phyloP scores from a whole-genome alignment of 768 basidiomycete genomes.

The Boletus speciosus region DNA sequence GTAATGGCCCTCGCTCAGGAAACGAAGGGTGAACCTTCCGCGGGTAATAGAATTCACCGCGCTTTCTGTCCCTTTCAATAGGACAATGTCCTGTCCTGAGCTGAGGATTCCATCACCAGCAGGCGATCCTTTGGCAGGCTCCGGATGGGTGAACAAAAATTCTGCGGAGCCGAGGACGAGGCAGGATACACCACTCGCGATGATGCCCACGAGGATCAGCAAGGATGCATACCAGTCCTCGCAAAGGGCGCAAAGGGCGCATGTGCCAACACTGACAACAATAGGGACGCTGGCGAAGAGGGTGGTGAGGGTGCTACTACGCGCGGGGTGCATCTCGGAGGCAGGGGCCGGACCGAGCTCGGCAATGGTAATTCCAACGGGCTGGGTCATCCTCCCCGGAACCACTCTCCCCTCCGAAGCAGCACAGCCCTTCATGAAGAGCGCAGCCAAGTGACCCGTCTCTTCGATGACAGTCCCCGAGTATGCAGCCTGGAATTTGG shows the following conservation, averaged over 20 bases:
- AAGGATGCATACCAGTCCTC: slow-evolving; percentile 27
- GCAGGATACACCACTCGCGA: slow-evolving; percentile 29
- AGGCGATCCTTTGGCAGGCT: slow-evolving; percentile 24
- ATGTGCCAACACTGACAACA: slow-evolving; percentile 18
- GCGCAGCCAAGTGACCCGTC: slow-evolving; percentile 56
- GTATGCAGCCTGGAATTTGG: slow-evolving; percentile 72
- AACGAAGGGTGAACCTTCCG: slow-evolving; percentile 17
- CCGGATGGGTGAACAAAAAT: slow-evolving; percentile 19
- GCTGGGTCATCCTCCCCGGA: slow-evolving; percentile 7
- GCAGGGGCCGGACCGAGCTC: slow-evolving; percentile 10
- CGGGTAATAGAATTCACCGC: slow-evolving; percentile 30
- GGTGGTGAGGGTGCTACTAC: not conserved
- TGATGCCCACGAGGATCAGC: slow-evolving; percentile 32
- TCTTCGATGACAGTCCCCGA: slow-evolving; percentile 49
- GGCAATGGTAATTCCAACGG: slow-evolving; percentile 10
- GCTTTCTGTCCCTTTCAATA: slow-evolving; percentile 28
- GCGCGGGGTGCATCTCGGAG: slow-evolving; percentile 3
- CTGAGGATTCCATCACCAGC: slow-evolving; percentile 29
- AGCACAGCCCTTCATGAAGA: slow-evolving; percentile 29
- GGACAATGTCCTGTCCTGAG: slow-evolving; percentile 16
- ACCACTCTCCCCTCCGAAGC: slow-evolving; percentile 12
- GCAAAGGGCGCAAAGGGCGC: slow-evolving; percentile 16
- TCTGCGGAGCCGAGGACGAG: slow-evolving; percentile 24
- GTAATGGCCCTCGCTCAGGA: slow-evolving; percentile 12
- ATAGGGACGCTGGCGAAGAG: slow-evolving; percentile 21